A percentile compares a stretch with the other conserved stretches of the same genome.
phyloP scores from a whole-genome alignment of 192 early-diverging fungal species.

The Lobosporangium transversale region DNA sequence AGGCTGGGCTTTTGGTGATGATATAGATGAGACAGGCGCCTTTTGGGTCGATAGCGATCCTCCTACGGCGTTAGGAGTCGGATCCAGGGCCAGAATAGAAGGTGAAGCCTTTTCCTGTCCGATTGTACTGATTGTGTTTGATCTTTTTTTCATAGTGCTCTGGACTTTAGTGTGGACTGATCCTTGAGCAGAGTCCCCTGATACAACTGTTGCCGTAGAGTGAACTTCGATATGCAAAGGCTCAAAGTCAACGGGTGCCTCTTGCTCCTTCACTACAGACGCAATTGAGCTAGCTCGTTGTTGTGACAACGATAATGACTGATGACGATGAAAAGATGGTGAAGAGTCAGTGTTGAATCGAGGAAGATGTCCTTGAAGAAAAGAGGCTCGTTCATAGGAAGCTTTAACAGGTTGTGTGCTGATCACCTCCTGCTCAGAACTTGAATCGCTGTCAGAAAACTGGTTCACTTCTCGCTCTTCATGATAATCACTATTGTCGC shows the following conservation, averaged over 20 bases:
- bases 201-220: not conserved
- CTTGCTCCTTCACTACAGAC: no score
- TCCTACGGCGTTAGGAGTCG: not conserved
- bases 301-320: slow-evolving; percentile 6
- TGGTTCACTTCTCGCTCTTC: not conserved
- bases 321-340: slow-evolving; percentile 5
- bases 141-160: not conserved
- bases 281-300: no score
- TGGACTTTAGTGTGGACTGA: no score
- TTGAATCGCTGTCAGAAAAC: slow-evolving; percentile 4
- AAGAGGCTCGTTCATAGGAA: slow-evolving; percentile 18
- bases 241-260: not conserved
- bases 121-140: not conserved
- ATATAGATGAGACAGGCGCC: not conserved
- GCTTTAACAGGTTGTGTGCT: slow-evolving; percentile 14
- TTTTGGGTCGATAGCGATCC: not conserved
- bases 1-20: not conserved
- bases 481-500: not conserved
- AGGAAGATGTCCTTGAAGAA: slow-evolving; percentile 10
- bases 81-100: slow-evolving; percentile 2
- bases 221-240: slow-evolving; percentile 24
- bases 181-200: no score
- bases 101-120: slow-evolving; percentile 12
- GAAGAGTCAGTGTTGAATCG: slow-evolving; percentile 10
- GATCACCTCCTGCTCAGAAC: slow-evolving; percentile 9